Conservation (phyloP, 106 monocot genomes). For the Allium sativum region DNA sequence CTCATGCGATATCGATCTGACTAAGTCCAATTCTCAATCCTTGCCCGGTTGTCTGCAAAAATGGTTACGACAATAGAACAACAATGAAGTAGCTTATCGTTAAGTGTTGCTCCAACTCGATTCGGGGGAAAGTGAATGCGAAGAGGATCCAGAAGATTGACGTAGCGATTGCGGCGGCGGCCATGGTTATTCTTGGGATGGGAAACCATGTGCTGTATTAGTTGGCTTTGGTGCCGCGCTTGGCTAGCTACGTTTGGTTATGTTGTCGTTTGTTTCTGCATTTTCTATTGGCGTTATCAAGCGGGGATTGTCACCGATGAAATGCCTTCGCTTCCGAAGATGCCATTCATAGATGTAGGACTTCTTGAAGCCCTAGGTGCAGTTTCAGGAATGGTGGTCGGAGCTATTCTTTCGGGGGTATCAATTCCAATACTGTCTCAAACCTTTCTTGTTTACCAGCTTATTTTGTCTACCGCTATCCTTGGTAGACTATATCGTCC, state of each 20-base stretch:
- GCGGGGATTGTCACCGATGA: conserved; percentile 80
- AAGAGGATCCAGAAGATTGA: conserved; percentile 23
- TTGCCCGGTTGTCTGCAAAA: too few relatives aligned
- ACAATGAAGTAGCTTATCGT: too few relatives aligned
- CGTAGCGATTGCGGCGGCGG: conserved; percentile 49
- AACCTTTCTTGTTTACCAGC: conserved; percentile 98
- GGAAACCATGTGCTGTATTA: conserved; percentile 80
- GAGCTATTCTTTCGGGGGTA: conserved; percentile 90
- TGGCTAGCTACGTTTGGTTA: conserved; percentile 93
- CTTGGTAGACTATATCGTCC: conserved; percentile 62
- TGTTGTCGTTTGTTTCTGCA: conserved; percentile 90
- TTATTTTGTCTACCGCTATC: conserved; percentile 66
- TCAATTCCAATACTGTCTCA: conserved; percentile 95
- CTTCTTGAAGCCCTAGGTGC: conserved; percentile 77
- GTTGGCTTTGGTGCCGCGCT: conserved; percentile 81
- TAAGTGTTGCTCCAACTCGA: not conserved
- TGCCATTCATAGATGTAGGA: conserved; percentile 60
- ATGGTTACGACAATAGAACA: too few relatives aligned
- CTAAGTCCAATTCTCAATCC: too few relatives aligned
- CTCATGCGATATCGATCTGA: too few relatives aligned
- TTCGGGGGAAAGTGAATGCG: not conserved
- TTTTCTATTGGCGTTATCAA: conserved; percentile 65
- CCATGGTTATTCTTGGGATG: conserved; percentile 58
- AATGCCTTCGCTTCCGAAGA: conserved; percentile 90
- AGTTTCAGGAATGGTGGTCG: conserved; percentile 94